Percentiles rank a stretch among this genome's conserved stretches.
Conservation (phyloP, 805 yeast genomes). For the Candida germanica region DNA sequence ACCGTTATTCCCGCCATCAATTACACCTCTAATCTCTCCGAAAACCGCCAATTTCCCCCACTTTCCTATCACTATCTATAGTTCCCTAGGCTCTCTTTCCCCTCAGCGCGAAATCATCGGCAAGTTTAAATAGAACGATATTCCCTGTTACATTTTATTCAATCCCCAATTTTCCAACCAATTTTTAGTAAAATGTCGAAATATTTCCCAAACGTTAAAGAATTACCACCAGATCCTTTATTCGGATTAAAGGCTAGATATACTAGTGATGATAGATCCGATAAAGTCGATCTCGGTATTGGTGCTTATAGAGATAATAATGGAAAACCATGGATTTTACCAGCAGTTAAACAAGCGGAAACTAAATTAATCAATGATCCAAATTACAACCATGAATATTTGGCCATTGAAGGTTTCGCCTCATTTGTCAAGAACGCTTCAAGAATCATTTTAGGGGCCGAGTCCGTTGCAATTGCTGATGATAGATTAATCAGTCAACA, state of each 20-base stretch:
- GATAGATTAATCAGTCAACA: constrained; percentile 61
- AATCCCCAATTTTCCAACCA: too few species aligned
- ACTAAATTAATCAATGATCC: constrained; percentile 54
- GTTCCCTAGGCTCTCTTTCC: too few species aligned
- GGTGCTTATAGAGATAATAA: constrained; percentile 73
- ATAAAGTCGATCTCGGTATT: constrained; percentile 82
- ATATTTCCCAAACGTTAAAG: constrained; percentile 49
- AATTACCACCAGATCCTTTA: constrained; percentile 82
- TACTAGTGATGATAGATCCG: constrained; percentile 51
- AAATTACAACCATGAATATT: constrained; percentile 79
- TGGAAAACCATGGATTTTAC: constrained; percentile 71
- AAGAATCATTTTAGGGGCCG: constrained; percentile 64
- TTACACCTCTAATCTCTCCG: too few species aligned
- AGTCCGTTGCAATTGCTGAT: constrained; percentile 50
- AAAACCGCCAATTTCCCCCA: too few species aligned
- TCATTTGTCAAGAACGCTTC: constrained; percentile 70
- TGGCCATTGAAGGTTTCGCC: constrained; percentile 75
- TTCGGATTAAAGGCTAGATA: constrained; percentile 76
- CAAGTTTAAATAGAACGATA: too few species aligned
- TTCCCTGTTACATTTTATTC: too few species aligned
- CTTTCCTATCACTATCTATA: too few species aligned
- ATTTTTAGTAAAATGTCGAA: constrained; percentile 28
- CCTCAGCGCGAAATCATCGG: too few species aligned
- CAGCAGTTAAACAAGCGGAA: constrained; percentile 71
- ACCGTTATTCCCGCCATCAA: too few species aligned